Evolutionary conservation across 169 alveolate genomes (phyloP).

Genomic region (Eimeria sp.): DNA sequence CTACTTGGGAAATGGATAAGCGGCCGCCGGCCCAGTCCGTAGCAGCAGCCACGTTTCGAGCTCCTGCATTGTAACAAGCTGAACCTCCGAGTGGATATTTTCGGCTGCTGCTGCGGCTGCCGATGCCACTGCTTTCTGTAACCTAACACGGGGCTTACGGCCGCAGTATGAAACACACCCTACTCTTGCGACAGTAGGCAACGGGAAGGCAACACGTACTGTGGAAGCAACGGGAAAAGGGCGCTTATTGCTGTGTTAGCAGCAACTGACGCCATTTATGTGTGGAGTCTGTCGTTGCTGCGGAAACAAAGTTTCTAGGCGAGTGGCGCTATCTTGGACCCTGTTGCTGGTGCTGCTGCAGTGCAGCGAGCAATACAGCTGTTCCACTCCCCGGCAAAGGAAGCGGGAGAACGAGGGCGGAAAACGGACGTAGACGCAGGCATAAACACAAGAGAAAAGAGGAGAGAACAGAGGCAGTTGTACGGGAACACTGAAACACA

Average conservation of each 20-base stretch:
- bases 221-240: not conserved
- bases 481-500: not conserved
- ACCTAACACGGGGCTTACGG: not conserved
- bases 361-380: not conserved
- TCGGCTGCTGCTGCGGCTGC: not conserved
- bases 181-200: not conserved
- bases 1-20: not conserved
- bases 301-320: not conserved
- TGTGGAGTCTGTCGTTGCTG: not conserved
- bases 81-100: not conserved
- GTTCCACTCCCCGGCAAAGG: not conserved
- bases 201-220: not conserved
- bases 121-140: not conserved
- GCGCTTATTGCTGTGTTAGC: not conserved
- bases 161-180: not conserved
- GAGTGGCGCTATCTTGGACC: not conserved
- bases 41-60: not conserved
- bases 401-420: not conserved
- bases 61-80: not conserved
- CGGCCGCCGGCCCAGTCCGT: not conserved
- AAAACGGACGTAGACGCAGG: not conserved
- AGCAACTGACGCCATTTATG: not conserved
- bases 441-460: not conserved
- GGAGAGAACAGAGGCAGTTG: not conserved
- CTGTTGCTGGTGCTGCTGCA: slow-evolving; percentile 1